A percentile compares a stretch with the other conserved stretches of the same genome.
Evolutionary conservation across 192 early-diverging fungal genomes (phyloP).

Genomic region (Umbelopsis vinacea): DNA sequence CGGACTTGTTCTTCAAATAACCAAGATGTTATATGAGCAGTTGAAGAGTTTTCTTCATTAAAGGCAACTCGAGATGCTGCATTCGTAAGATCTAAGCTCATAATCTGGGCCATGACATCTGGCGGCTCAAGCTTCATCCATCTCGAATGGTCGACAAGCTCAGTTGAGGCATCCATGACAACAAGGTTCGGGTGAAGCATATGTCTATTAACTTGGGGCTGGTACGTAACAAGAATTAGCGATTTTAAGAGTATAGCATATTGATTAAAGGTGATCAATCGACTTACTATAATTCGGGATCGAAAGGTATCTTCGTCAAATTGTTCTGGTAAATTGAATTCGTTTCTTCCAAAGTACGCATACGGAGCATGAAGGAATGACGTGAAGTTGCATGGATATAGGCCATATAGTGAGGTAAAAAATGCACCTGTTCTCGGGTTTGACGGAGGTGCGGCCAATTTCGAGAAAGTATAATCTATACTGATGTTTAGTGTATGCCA

Average conservation of each 20-base stretch:
- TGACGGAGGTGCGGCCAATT: constrained; percentile 48
- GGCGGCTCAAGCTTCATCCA: constrained; percentile 65
- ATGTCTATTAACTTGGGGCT: constrained; percentile 53
- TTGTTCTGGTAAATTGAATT: constrained; percentile 38
- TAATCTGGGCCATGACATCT: constrained; percentile 61
- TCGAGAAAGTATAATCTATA: constrained; percentile 44
- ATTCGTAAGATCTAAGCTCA: constrained; percentile 60
- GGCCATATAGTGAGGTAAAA: constrained; percentile 61
- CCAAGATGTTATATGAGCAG: constrained; percentile 28
- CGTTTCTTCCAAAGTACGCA: constrained; percentile 36
- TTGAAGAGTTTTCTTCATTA: constrained; percentile 10
- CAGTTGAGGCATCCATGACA: constrained; percentile 42
- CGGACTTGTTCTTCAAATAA: constrained; percentile 30
- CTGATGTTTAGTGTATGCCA: not conserved
- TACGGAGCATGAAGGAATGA: constrained; percentile 53
- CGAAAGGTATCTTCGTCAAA: constrained; percentile 48
- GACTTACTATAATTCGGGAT: constrained; percentile 39
- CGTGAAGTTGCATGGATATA: constrained; percentile 59
- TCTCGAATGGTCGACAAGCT: constrained; percentile 48
- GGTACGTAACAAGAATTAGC: constrained; percentile 5
- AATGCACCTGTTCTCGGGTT: constrained; percentile 54
- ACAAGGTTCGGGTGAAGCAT: constrained; percentile 60
- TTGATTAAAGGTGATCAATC: not conserved
- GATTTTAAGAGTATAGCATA: not conserved
- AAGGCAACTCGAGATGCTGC: constrained; percentile 47